A percentile compares a stretch with the other conserved stretches of the same genome.
Conservation (phyloP, 148 eudicot genomes). For the Hydrangea macrophylla region DNA sequence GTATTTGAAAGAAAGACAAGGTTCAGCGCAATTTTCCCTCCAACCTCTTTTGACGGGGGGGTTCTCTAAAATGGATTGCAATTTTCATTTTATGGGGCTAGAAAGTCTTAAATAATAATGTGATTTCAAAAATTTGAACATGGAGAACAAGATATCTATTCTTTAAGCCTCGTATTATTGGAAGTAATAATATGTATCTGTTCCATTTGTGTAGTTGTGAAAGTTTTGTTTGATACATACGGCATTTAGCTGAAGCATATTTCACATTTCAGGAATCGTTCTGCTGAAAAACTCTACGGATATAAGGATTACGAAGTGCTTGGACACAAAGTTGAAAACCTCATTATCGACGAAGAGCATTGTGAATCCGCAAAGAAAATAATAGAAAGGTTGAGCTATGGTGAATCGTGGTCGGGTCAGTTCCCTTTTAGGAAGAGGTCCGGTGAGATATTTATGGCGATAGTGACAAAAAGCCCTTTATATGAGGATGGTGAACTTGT, state of each 20-base stretch:
- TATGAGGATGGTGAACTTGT: constrained; percentile 77
- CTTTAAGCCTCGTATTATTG: too few relatives aligned
- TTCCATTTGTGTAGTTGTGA: too few relatives aligned
- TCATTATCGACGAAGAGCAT: constrained; percentile 53
- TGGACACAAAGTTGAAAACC: constrained; percentile 43
- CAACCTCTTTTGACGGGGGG: too few relatives aligned
- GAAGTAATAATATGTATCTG: too few relatives aligned
- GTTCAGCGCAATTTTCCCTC: too few relatives aligned
- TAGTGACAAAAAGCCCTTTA: constrained; percentile 67
- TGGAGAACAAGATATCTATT: too few relatives aligned
- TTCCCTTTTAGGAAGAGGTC: constrained; percentile 69
- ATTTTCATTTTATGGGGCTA: too few relatives aligned
- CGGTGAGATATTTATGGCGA: constrained; percentile 64
- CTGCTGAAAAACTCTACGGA: constrained; percentile 84
- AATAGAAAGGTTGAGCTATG: constrained; percentile 42
- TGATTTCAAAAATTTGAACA: too few relatives aligned
- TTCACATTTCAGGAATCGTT: constrained; percentile 50
- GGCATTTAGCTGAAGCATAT: neutral
- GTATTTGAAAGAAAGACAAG: too few relatives aligned
- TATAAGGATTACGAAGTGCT: constrained; percentile 65
- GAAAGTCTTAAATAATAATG: too few relatives aligned
- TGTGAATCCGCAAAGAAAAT: constrained; percentile 33
- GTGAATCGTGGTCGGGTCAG: constrained; percentile 82
- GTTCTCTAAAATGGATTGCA: too few relatives aligned
- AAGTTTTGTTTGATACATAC: neutral